Base-by-base conservation (phyloP, 2,329 filamentous ascomycete genomes). In the Aspergillus nomiae region DNA sequence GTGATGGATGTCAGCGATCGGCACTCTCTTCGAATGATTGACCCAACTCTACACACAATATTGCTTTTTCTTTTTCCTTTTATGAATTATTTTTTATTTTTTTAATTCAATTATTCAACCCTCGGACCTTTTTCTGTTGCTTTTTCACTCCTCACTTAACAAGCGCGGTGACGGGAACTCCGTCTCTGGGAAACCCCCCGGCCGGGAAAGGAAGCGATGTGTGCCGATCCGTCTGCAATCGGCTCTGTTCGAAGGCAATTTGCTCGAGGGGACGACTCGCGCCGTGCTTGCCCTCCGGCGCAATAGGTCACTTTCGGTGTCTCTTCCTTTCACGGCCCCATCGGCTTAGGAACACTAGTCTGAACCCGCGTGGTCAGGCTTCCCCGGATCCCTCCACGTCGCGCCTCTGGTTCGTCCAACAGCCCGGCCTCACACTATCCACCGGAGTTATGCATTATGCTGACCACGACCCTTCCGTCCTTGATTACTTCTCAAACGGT, bases 301-400 rank as follows among this genome's bases (percentile, higher is more conserved):
- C 58, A 55, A 53, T 38, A 54, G 24, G 58, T 55, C 58, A 53
- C 26, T 43, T 41, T 60, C 58, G 58, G 45, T 12, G 10, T 59
- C 36, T 53, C 14, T 28, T n/a, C 46, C 56, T 26, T 50, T 46
- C 21, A 7, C 45, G 41, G 19, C 12, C 38, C 56, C 46, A 38
- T 59, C 57, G 30, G 43, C 48, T 38, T 45, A 45, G 54, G 21
- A 56, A 28, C 56, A 24, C 60, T 62, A 62, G 60, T 58, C 14
- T 55, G 30, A 36, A 21, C 55, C 54, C 60, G 60, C 60, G 34
- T 61, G 36, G 24, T 45, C 50, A 58, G 55, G 53, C 50, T 62
- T 62, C 63, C 59, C 59, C 59, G 46, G 63, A 62, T 64, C 53
- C 51, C 63, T 62, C 63, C 60, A 64, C 56, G 43, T 43, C 58